Evolutionary conservation across 108 stramenopile species (phyloP), one percentile per base, ranked within the genome.

Genomic region (Parietichytrium sp.): DNA sequence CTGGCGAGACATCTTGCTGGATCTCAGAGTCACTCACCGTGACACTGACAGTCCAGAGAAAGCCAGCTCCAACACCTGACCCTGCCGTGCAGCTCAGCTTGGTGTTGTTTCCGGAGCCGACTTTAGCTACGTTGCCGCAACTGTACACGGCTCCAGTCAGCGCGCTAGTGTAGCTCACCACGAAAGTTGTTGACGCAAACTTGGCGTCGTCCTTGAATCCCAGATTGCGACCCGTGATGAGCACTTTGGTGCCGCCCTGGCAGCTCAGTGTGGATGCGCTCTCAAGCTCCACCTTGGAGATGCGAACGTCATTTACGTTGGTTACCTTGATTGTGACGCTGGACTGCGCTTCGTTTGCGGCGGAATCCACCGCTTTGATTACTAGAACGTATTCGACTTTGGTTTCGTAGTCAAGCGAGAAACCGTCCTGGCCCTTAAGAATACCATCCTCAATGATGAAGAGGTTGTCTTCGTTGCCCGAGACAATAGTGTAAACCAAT

Each of bases 151-250:
- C 25, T 33, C 61, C 61, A 7, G 61, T 72, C 6, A 33, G 61
- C 13, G 61, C 45, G 20, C 45, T 72, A n/a, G 61, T 72, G 42
- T 72, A 72, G 8, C n/a, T 72, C n/a, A 72, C 61, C 23, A 72
- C 38, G 20, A 72, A 42, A 0, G 38, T 72, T 0, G 61, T 42
- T 27, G 33, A 23, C 33, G 29, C 13, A 25, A 72, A n/a, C n/a
- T n/a, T n/a, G 61, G 61, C 45, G 61, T 72, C 45, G 61, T 72
- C 42, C 8, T 45, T 25, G 61, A 72, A 42, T n/a, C 61, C 61
- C 2, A 72, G 45, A 42, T 72, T 72, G 42, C 8, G 36, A 6
- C 61, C 61, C 13, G 33, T 38, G 13, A 72, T 31, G 6, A 25
- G 20, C 33, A 72, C 61, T 12, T 6, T 10, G 61, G 61, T 45